Base-by-base conservation (phyloP, 768 basidiomycete species). In the Sarcomyxa edulis region DNA sequence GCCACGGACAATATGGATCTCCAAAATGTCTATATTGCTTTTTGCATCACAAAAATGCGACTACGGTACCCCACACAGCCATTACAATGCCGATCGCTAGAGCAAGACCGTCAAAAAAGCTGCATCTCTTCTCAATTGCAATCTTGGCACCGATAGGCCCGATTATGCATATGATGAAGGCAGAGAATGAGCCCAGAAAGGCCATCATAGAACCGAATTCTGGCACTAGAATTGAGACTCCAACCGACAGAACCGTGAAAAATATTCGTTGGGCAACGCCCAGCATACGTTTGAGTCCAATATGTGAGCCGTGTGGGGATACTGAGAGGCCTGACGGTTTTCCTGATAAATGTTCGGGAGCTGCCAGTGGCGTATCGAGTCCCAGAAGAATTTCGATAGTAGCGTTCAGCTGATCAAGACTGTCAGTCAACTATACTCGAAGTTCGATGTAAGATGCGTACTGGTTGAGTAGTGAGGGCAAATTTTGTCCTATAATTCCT, bases 111-210 rank as follows among this genome's bases (percentile, higher is more conserved):
- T 93, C 89, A 32, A 76, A 60, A 29, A 62, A 33, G 9, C 60
- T 53, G 46, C 73, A 76, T 29, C 54, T 62, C 4, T 72, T 64
- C 16, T 71, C 64, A 40, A 90, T 61, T 34, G 67, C 69, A 11
- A 83, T 62, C 54, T 86, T 86, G 4, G 84, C 84, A 18, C 74
- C 65, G 26, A 94, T 66, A 4, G 91, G 93, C 7, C 83, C 77
- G 43, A 89, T 78, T 16, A 87, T 72, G 45, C 84, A 86, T 16
- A 90, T 70, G 51, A 81, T 63, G 47, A 81, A 81, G 0, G 90
- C 85, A 24, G 83, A 81, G 57, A 91, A 90, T n/a, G 88, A 82
- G 2, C 94, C 94, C 37, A 97, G 65, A 58, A 96, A 87, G 1
- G 90, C 87, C 86, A 93, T 91, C 59, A 84, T 66, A 4, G 79